Conservation (phyloP, 345 rosid species). For the Draba incana region DNA sequence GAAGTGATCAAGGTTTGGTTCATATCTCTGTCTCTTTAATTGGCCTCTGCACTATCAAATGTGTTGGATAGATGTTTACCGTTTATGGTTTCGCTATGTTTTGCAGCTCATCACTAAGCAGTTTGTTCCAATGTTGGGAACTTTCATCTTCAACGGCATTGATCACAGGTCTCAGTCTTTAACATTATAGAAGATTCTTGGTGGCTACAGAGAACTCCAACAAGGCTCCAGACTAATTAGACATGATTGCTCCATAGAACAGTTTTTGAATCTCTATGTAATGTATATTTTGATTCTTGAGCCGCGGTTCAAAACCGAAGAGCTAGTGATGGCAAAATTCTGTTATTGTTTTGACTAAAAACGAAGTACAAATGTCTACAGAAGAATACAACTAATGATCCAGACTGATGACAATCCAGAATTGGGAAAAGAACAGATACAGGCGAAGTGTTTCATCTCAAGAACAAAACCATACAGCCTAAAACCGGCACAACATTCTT, state of each 20-base stretch:
- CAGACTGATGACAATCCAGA: not conserved
- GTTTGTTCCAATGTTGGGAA: conserved; percentile 84
- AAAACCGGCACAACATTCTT: too few species aligned
- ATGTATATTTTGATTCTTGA: conserved; percentile 31
- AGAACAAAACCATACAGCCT: too few species aligned
- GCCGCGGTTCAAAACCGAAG: conserved; percentile 42
- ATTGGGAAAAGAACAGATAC: conserved; percentile 22
- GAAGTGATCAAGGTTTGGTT: conserved; percentile 84
- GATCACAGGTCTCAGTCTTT: conserved; percentile 88
- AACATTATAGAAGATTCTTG: conserved; percentile 48
- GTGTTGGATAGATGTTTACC: not conserved
- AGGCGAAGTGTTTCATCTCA: too few species aligned
- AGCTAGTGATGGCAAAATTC: conserved; percentile 24
- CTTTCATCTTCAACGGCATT: conserved; percentile 83
- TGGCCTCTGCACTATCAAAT: not conserved
- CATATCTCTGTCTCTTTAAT: conserved; percentile 8
- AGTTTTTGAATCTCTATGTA: conserved; percentile 10
- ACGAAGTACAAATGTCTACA: conserved; percentile 1
- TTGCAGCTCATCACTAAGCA: conserved; percentile 87
- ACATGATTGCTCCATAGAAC: conserved; percentile 12
- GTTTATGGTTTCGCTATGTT: conserved; percentile 11
- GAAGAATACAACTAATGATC: conserved; percentile 18
- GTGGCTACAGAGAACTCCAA: conserved; percentile 6
- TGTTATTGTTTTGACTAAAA: conserved; percentile 4
- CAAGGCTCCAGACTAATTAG: conserved; percentile 24